Evolutionary conservation across 495 filamentous ascomycete species (phyloP), one percentile per base, ranked within the genome.

Genomic region (Neurospora africana): DNA sequence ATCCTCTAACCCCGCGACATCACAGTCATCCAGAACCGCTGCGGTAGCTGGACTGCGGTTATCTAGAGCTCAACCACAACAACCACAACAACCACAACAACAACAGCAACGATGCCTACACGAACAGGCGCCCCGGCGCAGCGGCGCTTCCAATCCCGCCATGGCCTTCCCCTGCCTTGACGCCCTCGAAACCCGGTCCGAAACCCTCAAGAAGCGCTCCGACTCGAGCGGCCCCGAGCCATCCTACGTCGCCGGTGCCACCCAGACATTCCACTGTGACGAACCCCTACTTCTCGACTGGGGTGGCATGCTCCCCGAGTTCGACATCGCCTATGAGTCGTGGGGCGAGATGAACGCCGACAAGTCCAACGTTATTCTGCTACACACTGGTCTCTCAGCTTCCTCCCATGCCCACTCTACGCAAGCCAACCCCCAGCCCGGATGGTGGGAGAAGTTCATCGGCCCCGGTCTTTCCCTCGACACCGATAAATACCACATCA

Each of bases 361-460:
- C 79, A 91, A 87, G 78, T 93, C 91, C 75, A 99, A 99, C 80
- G 93, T 89, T 9, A 94, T 99, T 73, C 87, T 99, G 5, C 83
- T 99, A 0, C 93, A 98, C 79, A 99, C 95, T 0, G 95, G 95
- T 17, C 87, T 99, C 4, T 97, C 94, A 4, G 95, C 95, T 17
- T 97, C 94, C 11, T 97, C 94, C 70, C 95, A 99, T 81, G 95
- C 95, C 3, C 93, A 95, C 74, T 97, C 93, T 58, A 98, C 95
- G 30, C 83, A 85, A 41, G 84, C 82, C 17, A 99, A 98, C 79
- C 88, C 92, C 0, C 92, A 97, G 79, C 90, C 92, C 0, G 95
- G 95, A 1, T 99, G 95, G 95, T 99, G 95, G 95, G 96, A 99
- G 83, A 97, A 92, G 80, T 99, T 99, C 80, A 98, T 99, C 75